Conservation (phyloP, 1,139 yeast species). For the Lodderomyces pseudojiufengensis region DNA sequence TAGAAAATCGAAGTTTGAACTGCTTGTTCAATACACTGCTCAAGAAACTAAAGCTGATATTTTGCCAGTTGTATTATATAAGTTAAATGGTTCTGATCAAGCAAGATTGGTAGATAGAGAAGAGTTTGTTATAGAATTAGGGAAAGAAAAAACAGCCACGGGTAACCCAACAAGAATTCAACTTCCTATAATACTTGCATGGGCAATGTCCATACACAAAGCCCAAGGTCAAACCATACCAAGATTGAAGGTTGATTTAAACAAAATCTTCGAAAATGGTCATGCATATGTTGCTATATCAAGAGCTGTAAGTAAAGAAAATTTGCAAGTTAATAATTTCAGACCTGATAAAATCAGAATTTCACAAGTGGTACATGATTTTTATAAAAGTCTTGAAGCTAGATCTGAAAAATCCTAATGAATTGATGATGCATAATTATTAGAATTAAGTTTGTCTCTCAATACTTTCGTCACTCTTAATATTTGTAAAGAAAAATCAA, state of each 20-base stretch:
- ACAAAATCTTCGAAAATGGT: conserved; percentile 79
- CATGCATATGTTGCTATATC: conserved; percentile 94
- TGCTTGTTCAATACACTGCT: conserved; percentile 31
- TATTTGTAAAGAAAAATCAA: neutral
- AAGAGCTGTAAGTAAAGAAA: conserved; percentile 75
- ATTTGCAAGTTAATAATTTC: conserved; percentile 74
- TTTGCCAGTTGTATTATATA: conserved; percentile 58
- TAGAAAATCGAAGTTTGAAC: conserved; percentile 24
- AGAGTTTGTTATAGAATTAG: conserved; percentile 52
- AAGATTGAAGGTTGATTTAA: conserved; percentile 75
- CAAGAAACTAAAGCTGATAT: conserved; percentile 19
- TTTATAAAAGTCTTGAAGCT: conserved; percentile 6
- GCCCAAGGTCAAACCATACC: conserved; percentile 95
- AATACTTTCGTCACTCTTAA: neutral
- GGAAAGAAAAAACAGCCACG: conserved; percentile 4
- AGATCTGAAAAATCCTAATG: neutral
- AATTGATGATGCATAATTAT: too few relatives aligned
- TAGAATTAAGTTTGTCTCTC: too few relatives aligned
- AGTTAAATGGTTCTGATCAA: conserved; percentile 29
- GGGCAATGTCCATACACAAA: conserved; percentile 95
- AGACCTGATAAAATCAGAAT: conserved; percentile 19
- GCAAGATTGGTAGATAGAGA: conserved; percentile 60
- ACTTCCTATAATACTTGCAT: conserved; percentile 82
- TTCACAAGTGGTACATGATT: conserved; percentile 8
- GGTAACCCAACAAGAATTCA: conserved; percentile 48